Base-by-base conservation (phyloP, 2,329 filamentous ascomycete species). In the Phyllosticta citribraziliensis region DNA sequence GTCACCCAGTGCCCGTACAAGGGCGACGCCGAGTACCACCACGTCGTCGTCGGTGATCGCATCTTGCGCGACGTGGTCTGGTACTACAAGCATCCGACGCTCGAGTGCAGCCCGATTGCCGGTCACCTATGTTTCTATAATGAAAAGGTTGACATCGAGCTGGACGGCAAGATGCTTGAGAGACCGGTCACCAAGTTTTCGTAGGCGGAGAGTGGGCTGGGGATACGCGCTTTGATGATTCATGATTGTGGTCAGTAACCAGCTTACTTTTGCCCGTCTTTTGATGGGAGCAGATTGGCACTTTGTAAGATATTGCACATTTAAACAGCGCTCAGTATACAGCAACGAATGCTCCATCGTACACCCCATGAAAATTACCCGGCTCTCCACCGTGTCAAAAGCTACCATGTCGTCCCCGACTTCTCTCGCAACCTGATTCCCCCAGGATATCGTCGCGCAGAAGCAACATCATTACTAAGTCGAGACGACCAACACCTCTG, bases 1-100 rank as follows among this genome's bases (percentile, higher is more conserved):
- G 70, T 68, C n/a, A 85, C 83, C 0, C 72, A 75, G 58, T 88
- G 86, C 69, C 86, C 86, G 2, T 88, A 88, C 66, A 88, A 88
- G 68, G 86, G 86, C 1, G 78, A 81, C 59, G 85, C 85, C 0
- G 77, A 82, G 60, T 88, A 87, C 63, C 87, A 86, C 64, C 66
- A 83, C 60, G 72, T 87, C 0, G 75, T 78, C 0, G 65, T 85
- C 0, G 52, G 55, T 2, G 79, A 74, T 0, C 70, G 76, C 22
- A 67, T 72, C 60, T 71, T 75, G 33, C 73, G 78, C 64, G 79
- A 87, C 66, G 59, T 84, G 2, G 77, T 85, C 1, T 88, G 86
- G 86, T 87, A 80, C 62, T 88, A 88, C 61, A 73, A 73, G 17
- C 76, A 78, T 11, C 84, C 86, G 2, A 82, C 80, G 0, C 66